Base-by-base conservation (phyloP, 2,329 filamentous ascomycete species). In the Phyllosticta citriasiana region DNA sequence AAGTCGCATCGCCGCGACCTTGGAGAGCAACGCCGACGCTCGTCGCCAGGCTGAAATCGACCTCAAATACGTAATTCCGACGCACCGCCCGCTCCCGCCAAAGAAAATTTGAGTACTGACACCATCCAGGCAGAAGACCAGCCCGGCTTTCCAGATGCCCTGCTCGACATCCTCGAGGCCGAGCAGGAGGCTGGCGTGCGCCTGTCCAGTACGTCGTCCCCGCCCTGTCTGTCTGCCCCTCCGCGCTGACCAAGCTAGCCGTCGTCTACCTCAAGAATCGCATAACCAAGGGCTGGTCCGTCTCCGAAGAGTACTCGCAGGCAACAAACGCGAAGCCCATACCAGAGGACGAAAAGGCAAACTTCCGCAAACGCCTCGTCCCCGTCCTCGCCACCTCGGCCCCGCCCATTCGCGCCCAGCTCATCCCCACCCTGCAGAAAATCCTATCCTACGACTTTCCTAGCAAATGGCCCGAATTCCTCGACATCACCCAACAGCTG, bases 221-320 rank as follows among this genome's bases (percentile, higher is more conserved):
- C 63, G 57, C 63, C 59, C 52, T 40, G 53, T 30, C 9, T 40
- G 53, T 27, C 9, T 47, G 40, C 47, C 19, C 16, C 27, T 54
- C 22, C 53, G 30, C 27, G 19, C 59, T 64, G 55, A 67, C 72
- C 73, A 57, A 71, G 65, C 66, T 75, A 97, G 93, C 91, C 71
- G 92, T 93, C 72, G 90, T 99, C 69, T 99, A 97, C 78, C 85
- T 97, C 74, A 99, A 99, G 80, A 97, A 99, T 78, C 88, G 92
- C 73, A 88, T 97, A 74, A 93, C 89, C 74, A 88, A 92, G 72
- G 91, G 90, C 69, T 99, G 94, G 94, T 83, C 87, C 61, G 85
- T 84, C 65, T 81, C 82, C 70, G 89, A 95, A 66, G 88, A 93
- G 66, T 86, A 83, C 71, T 83, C 86, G 65, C 82, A 84, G 70